Percentiles rank a stretch among this genome's conserved stretches.
Evolutionary conservation across 2,329 filamentous ascomycete species (phyloP).

Genomic region (Aciculosporium take): DNA sequence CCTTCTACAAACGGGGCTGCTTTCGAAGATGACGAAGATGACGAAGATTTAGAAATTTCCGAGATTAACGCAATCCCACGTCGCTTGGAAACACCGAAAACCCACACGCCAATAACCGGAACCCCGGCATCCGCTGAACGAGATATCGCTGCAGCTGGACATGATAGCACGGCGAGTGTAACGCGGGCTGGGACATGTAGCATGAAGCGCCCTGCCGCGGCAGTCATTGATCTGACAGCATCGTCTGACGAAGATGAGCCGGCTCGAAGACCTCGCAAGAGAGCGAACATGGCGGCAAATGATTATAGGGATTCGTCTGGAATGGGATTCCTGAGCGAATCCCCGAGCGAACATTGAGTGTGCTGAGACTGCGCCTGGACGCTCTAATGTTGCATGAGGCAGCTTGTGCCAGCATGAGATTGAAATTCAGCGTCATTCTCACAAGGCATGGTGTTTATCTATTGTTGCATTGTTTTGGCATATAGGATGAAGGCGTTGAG

Average conservation of each 20-base stretch:
- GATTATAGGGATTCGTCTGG: slow-evolving; percentile 10
- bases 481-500: slow-evolving; percentile 11
- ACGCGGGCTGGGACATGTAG: slow-evolving; percentile 23
- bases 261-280: slow-evolving; percentile 31
- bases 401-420: background rate
- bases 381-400: background rate
- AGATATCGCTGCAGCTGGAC: slow-evolving; percentile 22
- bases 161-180: slow-evolving; percentile 21
- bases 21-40: slow-evolving; percentile 28
- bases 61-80: slow-evolving; percentile 25
- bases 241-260: slow-evolving; percentile 40
- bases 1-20: slow-evolving; percentile 15
- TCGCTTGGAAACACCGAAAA: slow-evolving; percentile 23
- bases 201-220: slow-evolving; percentile 33
- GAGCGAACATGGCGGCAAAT: slow-evolving; percentile 22
- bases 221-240: slow-evolving; percentile 46
- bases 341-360: slow-evolving; percentile 10
- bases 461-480: slow-evolving; percentile 5
- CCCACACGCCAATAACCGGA: slow-evolving; percentile 19
- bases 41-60: slow-evolving; percentile 37
- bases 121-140: slow-evolving; percentile 24
- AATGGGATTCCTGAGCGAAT: slow-evolving; percentile 12
- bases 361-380: background rate
- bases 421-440: background rate
- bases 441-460: background rate